These are phyloP conservation scores for Curvularia lunata DNA, from an alignment of 2,329 filamentous ascomycete genomes.

Conservation along the genomic window DNA sequence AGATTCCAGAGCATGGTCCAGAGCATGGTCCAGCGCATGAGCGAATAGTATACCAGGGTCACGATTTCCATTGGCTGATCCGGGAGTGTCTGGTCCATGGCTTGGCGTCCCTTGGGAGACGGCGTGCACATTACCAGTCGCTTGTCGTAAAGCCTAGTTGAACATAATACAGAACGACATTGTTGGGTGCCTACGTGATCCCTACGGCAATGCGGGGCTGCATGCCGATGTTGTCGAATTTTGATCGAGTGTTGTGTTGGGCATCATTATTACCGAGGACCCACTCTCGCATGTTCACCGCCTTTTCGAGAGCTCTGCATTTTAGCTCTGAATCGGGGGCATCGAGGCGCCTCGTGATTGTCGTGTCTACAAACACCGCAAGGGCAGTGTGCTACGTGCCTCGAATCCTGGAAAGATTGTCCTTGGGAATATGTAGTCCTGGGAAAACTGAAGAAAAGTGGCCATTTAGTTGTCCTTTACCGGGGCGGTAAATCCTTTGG, in stretches of 20 bases:
- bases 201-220: conserved; percentile 25
- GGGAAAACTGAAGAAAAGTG: conserved; percentile 31
- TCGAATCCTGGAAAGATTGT: conserved; percentile 16
- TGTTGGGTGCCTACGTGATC: conserved; percentile 33
- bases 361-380: conserved; percentile 40
- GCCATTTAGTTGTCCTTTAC: conserved; percentile 28
- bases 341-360: conserved; percentile 28
- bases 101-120: conserved; percentile 3
- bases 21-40: background rate
- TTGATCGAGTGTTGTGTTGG: conserved; percentile 26
- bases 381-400: conserved; percentile 29
- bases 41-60: background rate
- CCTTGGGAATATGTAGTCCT: conserved; percentile 10
- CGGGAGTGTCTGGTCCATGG: background rate
- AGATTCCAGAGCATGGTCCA: conserved; percentile 3
- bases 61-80: conserved; percentile 6
- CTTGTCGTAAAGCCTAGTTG: conserved; percentile 26
- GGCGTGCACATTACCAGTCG: conserved; percentile 22
- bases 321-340: conserved; percentile 36
- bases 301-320: conserved; percentile 36
- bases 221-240: conserved; percentile 21
- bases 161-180: conserved; percentile 37
- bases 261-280: conserved; percentile 29
- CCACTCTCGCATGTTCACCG: conserved; percentile 33
- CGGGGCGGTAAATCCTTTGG: conserved; percentile 21